Evolutionary conservation across 352 stramenopile genomes (phyloP).

Genomic region (Phytophthora citrophthora): DNA sequence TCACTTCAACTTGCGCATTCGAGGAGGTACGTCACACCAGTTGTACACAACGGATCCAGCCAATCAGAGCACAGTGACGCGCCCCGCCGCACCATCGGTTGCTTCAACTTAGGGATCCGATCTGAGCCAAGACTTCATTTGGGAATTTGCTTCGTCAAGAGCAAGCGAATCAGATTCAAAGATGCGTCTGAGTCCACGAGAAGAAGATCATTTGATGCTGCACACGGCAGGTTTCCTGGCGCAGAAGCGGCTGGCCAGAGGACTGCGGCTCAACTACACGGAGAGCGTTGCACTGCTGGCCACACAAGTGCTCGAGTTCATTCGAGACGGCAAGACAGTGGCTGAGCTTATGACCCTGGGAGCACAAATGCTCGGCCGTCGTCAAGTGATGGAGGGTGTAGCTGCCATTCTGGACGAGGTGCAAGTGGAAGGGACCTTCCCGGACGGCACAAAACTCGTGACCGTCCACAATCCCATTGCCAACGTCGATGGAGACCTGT

Average conservation of each 20-base stretch:
- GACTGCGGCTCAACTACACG: slow-evolving; percentile 93
- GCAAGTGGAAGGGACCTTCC: slow-evolving; percentile 98
- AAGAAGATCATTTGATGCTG: slow-evolving; percentile 78
- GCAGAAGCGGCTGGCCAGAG: slow-evolving; percentile 94
- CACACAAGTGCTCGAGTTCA: slow-evolving; percentile 95
- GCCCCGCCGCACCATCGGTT: background rate
- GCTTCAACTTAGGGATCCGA: slow-evolving; percentile 17
- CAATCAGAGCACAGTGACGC: slow-evolving; percentile 11
- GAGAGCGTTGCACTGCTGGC: slow-evolving; percentile 94
- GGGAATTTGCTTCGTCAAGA: slow-evolving; percentile 13
- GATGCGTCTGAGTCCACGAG: slow-evolving; percentile 69
- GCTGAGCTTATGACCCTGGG: slow-evolving; percentile 90
- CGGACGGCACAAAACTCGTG: slow-evolving; percentile 97
- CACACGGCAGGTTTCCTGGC: slow-evolving; percentile 92
- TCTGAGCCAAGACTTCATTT: slow-evolving; percentile 24
- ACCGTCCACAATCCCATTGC: slow-evolving; percentile 95
- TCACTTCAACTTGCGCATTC: slow-evolving; percentile 31
- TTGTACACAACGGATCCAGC: background rate
- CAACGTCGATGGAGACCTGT: slow-evolving; percentile 90
- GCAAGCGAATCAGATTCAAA: slow-evolving; percentile 7
- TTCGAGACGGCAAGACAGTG: slow-evolving; percentile 92
- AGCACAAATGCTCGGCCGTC: slow-evolving; percentile 83
- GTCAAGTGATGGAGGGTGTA: slow-evolving; percentile 95
- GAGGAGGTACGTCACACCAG: slow-evolving; percentile 2
- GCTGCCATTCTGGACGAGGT: slow-evolving; percentile 91